Evolutionary conservation across 2,329 filamentous ascomycete genomes (phyloP).

Genomic region (Macrophomina pseudophaseolina): DNA sequence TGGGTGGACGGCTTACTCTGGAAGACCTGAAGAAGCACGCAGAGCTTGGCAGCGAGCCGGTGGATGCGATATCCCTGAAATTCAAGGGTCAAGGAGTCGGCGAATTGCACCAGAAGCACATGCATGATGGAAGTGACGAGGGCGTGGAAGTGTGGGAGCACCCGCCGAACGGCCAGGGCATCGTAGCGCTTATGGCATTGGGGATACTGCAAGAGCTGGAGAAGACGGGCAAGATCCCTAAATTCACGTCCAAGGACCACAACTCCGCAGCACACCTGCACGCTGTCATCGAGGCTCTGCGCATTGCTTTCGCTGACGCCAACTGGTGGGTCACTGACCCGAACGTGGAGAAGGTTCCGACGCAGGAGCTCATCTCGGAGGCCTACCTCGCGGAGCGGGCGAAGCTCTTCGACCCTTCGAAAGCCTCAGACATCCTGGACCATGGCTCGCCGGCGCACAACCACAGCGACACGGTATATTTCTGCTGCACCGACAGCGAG

Average conservation of each 20-base stretch:
- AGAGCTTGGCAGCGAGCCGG: constrained; percentile 74
- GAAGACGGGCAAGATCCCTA: constrained; percentile 72
- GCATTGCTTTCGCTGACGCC: constrained; percentile 88
- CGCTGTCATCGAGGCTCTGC: constrained; percentile 82
- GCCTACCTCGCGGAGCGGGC: constrained; percentile 75
- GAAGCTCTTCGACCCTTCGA: constrained; percentile 64
- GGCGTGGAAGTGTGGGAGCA: constrained; percentile 93
- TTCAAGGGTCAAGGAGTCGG: constrained; percentile 70
- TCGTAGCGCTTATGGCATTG: constrained; percentile 91
- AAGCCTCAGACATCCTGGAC: constrained; percentile 58
- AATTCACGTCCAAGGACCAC: constrained; percentile 73
- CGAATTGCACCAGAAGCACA: constrained; percentile 46
- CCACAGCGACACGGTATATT: constrained; percentile 93
- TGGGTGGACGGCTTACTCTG: constrained; percentile 77
- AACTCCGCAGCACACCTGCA: constrained; percentile 79
- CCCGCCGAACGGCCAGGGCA: constrained; percentile 93
- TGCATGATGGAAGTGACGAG: constrained; percentile 46
- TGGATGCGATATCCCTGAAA: constrained; percentile 81
- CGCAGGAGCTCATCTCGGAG: constrained; percentile 70
- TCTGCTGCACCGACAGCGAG: constrained; percentile 76
- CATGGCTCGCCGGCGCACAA: constrained; percentile 78
- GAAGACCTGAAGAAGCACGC: constrained; percentile 82
- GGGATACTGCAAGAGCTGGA: constrained; percentile 90
- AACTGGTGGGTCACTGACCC: constrained; percentile 92
- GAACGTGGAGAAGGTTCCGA: constrained; percentile 71